phyloP scores from a whole-genome alignment of 1,284 basidiomycete species.

The Meira miltonrushii region DNA sequence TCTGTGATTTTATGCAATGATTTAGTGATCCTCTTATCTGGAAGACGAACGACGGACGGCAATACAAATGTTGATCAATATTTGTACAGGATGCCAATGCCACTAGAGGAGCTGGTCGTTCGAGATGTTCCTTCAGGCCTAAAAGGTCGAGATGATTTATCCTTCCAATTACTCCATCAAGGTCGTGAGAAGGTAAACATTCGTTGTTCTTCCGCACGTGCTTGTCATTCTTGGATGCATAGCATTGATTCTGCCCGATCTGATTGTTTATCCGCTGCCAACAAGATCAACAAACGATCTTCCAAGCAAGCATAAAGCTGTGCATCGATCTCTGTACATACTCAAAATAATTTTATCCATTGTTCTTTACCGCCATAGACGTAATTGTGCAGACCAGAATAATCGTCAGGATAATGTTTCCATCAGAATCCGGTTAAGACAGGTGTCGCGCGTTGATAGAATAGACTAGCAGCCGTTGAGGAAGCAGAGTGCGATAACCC shows the following conservation, averaged over 20 bases:
- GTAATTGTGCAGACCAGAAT: too few species aligned
- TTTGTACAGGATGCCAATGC: slow-evolving; percentile 37
- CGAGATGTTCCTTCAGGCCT: slow-evolving; percentile 15
- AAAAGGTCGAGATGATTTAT: slow-evolving; percentile 15
- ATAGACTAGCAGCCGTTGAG: too few species aligned
- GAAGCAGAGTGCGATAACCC: too few species aligned
- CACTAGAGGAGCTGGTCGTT: slow-evolving; percentile 29
- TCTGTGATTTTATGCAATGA: slow-evolving; percentile 55
- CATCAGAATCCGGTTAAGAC: too few species aligned
- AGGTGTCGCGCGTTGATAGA: too few species aligned
- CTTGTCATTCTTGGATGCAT: slow-evolving; percentile 18
- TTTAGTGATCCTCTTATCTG: slow-evolving; percentile 41
- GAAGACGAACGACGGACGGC: not conserved
- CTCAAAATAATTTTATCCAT: too few species aligned
- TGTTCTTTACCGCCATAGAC: too few species aligned
- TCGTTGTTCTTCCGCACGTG: slow-evolving; percentile 4
- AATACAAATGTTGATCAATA: slow-evolving; percentile 11
- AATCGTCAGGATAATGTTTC: too few species aligned
- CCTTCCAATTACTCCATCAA: slow-evolving; percentile 17
- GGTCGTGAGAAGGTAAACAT: slow-evolving; percentile 16
- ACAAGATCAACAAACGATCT: too few species aligned
- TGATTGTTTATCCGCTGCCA: slow-evolving; percentile 14
- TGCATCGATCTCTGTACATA: too few species aligned
- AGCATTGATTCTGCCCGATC: slow-evolving; percentile 15
- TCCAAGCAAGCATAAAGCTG: too few species aligned